Evolutionary conservation across 140 eudicot species (phyloP).

Genomic region (Flaveria floridana): DNA sequence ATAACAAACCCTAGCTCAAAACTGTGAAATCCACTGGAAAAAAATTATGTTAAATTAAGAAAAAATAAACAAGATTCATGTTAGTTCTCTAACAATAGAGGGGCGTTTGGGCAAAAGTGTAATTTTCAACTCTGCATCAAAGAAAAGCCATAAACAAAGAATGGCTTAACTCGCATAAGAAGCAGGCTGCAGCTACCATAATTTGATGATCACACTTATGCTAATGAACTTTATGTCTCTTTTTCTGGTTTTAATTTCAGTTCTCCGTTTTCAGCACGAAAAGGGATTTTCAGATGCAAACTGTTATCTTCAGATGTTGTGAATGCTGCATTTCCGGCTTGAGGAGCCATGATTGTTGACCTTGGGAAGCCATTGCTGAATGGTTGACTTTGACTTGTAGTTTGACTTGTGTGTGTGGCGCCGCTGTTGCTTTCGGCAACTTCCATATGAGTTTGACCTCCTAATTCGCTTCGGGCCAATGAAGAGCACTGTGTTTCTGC

Average conservation of each 20-base stretch:
- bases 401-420: conserved; percentile 23
- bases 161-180: conserved; percentile 37
- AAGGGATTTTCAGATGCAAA: conserved; percentile 36
- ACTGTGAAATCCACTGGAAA: conserved; percentile 11
- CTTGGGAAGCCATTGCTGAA: conserved; percentile 47
- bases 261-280: conserved; percentile 56
- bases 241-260: conserved; percentile 38
- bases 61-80: conserved; percentile 31
- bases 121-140: conserved; percentile 40
- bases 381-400: conserved; percentile 38
- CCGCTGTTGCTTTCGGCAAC: conserved; percentile 27
- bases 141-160: conserved; percentile 36
- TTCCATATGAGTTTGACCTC: conserved; percentile 36
- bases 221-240: conserved; percentile 27
- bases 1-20: conserved; percentile 34
- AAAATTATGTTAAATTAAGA: conserved; percentile 37
- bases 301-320: conserved; percentile 35
- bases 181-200: conserved; percentile 38
- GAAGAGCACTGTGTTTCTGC: conserved; percentile 75
- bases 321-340: conserved; percentile 24
- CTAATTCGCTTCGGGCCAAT: conserved; percentile 53
- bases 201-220: conserved; percentile 6
- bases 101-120: conserved; percentile 19
- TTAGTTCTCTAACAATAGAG: conserved; percentile 40
- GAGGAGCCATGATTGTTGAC: conserved; percentile 34